phyloP scores from a whole-genome alignment of 805 yeast species.

The Kuraishia cidri region DNA sequence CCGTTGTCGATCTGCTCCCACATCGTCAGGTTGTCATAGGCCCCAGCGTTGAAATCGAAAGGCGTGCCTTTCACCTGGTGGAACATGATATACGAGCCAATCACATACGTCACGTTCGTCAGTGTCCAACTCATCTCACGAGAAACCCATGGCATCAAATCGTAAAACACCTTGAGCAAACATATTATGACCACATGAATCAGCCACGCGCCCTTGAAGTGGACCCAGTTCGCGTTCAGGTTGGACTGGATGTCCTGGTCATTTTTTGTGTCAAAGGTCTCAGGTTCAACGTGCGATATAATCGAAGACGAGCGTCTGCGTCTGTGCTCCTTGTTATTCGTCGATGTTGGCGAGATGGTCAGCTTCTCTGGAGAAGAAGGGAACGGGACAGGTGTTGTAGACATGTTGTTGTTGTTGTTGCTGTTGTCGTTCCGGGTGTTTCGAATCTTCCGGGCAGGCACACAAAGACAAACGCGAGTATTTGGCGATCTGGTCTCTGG shows the following conservation, averaged over 20 bases:
- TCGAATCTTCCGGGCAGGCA: no score
- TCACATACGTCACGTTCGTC: conserved; percentile 82
- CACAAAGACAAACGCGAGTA: no score
- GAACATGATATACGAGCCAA: conserved; percentile 92
- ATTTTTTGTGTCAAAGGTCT: conserved; percentile 81
- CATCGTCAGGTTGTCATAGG: conserved; percentile 92
- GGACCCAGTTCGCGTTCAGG: conserved; percentile 93
- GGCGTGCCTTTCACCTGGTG: conserved; percentile 97
- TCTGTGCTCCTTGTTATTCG: conserved; percentile 22
- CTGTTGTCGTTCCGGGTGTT: no score
- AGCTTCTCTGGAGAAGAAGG: conserved; percentile 23
- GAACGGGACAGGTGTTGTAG: conserved; percentile 18
- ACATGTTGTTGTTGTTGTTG: conserved; percentile 4
- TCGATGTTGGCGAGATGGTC: conserved; percentile 22
- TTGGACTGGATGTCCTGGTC: conserved; percentile 88
- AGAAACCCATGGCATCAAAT: conserved; percentile 71
- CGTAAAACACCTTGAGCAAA: conserved; percentile 67
- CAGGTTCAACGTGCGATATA: conserved; percentile 89
- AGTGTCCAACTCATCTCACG: conserved; percentile 89
- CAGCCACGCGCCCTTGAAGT: conserved; percentile 93
- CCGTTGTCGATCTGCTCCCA: conserved; percentile 94
- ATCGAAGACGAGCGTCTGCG: conserved; percentile 79
- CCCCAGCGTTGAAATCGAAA: conserved; percentile 90
- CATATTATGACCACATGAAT: conserved; percentile 80
- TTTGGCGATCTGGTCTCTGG: no score